Percentiles rank a stretch among this genome's conserved stretches.
phyloP scores from a whole-genome alignment of 202 grass and related monocot genomes.

The Elaeis oleifera region DNA sequence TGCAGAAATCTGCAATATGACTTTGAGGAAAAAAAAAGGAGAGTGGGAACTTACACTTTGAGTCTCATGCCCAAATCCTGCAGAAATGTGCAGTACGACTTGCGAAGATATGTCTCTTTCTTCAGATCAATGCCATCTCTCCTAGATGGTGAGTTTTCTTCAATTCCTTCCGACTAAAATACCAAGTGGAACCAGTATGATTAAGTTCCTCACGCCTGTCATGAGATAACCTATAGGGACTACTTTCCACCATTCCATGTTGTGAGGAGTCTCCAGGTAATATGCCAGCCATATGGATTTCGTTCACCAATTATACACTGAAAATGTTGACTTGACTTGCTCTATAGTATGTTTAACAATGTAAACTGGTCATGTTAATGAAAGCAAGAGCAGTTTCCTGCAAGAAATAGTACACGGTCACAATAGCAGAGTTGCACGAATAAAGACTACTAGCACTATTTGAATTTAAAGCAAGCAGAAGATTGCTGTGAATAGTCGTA shows the following conservation, averaged over 20 bases:
- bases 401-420: too few species aligned
- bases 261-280: conserved; percentile 41
- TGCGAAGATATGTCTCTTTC: conserved; percentile 81
- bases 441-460: too few species aligned
- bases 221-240: conserved; percentile 50
- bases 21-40: not conserved
- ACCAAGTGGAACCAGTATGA: conserved; percentile 64
- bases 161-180: conserved; percentile 91
- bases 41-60: conserved; percentile 73
- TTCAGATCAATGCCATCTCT: conserved; percentile 83
- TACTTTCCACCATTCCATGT: conserved; percentile 57
- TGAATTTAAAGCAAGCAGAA: too few species aligned
- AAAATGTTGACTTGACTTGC: too few species aligned
- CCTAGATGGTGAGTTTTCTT: conserved; percentile 76
- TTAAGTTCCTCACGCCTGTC: conserved; percentile 36
- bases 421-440: too few species aligned
- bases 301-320: not conserved
- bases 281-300: conserved; percentile 31
- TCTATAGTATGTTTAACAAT: too few species aligned
- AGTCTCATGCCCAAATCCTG: conserved; percentile 94
- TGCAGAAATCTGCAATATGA: not conserved
- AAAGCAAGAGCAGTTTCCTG: too few species aligned
- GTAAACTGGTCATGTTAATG: too few species aligned
- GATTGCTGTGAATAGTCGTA: too few species aligned
- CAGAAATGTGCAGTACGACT: conserved; percentile 89